Conservation (phyloP, 805 yeast genomes). For the Candida succiphila region DNA sequence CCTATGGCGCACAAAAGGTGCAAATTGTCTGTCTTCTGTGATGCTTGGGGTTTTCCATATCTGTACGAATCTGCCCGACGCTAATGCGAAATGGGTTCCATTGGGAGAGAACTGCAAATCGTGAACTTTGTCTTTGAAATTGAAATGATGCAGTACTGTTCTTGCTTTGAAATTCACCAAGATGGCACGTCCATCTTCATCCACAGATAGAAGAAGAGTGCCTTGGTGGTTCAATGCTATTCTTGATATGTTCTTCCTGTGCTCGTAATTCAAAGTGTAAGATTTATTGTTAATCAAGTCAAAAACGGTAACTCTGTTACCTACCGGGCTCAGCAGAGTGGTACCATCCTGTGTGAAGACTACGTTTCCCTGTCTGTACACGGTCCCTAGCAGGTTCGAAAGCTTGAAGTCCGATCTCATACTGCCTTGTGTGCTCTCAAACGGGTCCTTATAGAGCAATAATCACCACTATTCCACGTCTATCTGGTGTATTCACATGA, state of each 20-base stretch:
- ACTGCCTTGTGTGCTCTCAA: background rate
- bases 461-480: background rate
- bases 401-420: slow-evolving; percentile 90
- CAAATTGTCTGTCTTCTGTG: slow-evolving; percentile 82
- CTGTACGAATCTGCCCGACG: slow-evolving; percentile 73
- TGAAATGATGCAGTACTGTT: slow-evolving; percentile 87
- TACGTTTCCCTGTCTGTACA: slow-evolving; percentile 86
- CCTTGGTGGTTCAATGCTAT: slow-evolving; percentile 80
- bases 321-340: slow-evolving; percentile 80
- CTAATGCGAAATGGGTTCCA: slow-evolving; percentile 80
- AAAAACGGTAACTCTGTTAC: slow-evolving; percentile 83
- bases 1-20: slow-evolving; percentile 88
- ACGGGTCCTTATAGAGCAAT: background rate
- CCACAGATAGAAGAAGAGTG: slow-evolving; percentile 72
- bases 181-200: slow-evolving; percentile 88
- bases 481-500: too few relatives aligned
- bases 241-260: slow-evolving; percentile 70
- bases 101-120: slow-evolving; percentile 82
- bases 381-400: slow-evolving; percentile 87
- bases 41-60: slow-evolving; percentile 87
- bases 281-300: slow-evolving; percentile 79
- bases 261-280: slow-evolving; percentile 87
- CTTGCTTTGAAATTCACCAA: slow-evolving; percentile 77
- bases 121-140: slow-evolving; percentile 70
- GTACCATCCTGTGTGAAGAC: slow-evolving; percentile 82